Percentiles rank a stretch among this genome's conserved stretches.
Evolutionary conservation across 2,329 filamentous ascomycete species (phyloP).

Genomic region (Hypoxylon sp.): DNA sequence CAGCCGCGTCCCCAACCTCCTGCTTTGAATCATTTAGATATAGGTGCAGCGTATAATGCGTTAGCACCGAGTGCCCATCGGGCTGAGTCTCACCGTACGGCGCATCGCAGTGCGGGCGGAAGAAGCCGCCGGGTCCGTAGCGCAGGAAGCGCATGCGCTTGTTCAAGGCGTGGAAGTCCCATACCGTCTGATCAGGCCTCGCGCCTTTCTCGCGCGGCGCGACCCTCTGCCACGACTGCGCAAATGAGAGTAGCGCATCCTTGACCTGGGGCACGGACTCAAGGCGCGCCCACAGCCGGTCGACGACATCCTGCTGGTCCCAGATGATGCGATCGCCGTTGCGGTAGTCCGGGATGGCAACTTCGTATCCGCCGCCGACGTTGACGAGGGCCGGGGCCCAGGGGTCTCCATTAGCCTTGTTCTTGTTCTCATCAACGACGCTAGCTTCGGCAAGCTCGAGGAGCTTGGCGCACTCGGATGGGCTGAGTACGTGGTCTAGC

Average conservation of each 20-base stretch:
- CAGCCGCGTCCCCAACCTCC: slow-evolving; percentile 54
- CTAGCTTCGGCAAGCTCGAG: slow-evolving; percentile 66
- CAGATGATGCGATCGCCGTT: slow-evolving; percentile 85
- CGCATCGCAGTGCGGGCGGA: slow-evolving; percentile 79
- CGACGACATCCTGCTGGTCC: slow-evolving; percentile 74
- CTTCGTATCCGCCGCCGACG: slow-evolving; percentile 73
- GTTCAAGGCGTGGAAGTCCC: slow-evolving; percentile 72
- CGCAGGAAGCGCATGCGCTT: slow-evolving; percentile 82
- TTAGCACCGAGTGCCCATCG: slow-evolving; percentile 62
- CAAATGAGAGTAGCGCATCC: slow-evolving; percentile 58
- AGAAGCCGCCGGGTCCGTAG: slow-evolving; percentile 81
- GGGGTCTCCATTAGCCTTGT: slow-evolving; percentile 53
- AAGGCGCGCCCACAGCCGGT: slow-evolving; percentile 75
- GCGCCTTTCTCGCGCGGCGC: slow-evolving; percentile 45
- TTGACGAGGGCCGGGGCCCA: slow-evolving; percentile 82
- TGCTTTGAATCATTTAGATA: slow-evolving; percentile 67
- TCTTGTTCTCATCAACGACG: slow-evolving; percentile 65
- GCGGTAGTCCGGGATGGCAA: slow-evolving; percentile 69
- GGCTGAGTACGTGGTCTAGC: slow-evolving; percentile 74
- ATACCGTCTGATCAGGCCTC: slow-evolving; percentile 45
- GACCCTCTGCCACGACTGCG: slow-evolving; percentile 55
- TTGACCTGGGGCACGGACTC: slow-evolving; percentile 58
- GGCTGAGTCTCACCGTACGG: slow-evolving; percentile 67
- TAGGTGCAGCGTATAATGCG: slow-evolving; percentile 70
- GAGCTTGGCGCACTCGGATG: slow-evolving; percentile 74